Evolutionary conservation across 2,329 filamentous ascomycete genomes (phyloP).

Genomic region (Cercospora sojina): DNA sequence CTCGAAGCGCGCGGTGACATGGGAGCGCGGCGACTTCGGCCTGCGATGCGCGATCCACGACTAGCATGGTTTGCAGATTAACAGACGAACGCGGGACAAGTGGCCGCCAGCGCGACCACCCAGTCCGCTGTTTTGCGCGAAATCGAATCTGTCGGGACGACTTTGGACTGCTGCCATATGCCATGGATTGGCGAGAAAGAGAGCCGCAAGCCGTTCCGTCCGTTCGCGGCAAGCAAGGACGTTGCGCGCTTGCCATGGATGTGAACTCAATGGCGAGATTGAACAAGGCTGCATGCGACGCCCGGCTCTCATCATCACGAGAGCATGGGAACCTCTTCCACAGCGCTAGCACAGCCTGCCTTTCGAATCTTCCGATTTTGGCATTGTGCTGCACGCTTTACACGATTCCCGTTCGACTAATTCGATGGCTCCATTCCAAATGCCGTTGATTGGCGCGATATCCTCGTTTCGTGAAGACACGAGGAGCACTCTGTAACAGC

Average conservation of each 20-base stretch:
- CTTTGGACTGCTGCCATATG: conserved; percentile 20
- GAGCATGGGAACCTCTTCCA: not conserved
- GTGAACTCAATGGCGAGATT: conserved; percentile 20
- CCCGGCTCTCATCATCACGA: not conserved
- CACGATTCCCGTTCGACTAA: not conserved
- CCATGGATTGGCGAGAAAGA: conserved; percentile 9
- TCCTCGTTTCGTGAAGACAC: conserved; percentile 8
- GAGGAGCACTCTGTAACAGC: conserved; percentile 15
- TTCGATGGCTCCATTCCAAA: not conserved
- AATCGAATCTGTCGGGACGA: conserved; percentile 21
- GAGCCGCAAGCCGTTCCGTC: conserved; percentile 10
- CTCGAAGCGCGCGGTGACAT: conserved; percentile 7
- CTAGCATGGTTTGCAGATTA: conserved; percentile 27
- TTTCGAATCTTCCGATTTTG: not conserved
- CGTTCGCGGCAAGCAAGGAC: conserved; percentile 14
- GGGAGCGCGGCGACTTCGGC: conserved; percentile 23
- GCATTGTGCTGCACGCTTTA: conserved; percentile 8
- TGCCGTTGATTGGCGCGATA: conserved; percentile 5
- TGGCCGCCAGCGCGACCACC: conserved; percentile 15
- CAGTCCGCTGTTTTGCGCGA: conserved; percentile 20
- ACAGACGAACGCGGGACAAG: not conserved
- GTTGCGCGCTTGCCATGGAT: conserved; percentile 19
- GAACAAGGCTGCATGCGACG: conserved; percentile 14
- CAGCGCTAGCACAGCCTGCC: not conserved
- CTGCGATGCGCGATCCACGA: conserved; percentile 21